Conservation (phyloP, 129 eudicot species). For the Saposhnikovia divaricata region DNA sequence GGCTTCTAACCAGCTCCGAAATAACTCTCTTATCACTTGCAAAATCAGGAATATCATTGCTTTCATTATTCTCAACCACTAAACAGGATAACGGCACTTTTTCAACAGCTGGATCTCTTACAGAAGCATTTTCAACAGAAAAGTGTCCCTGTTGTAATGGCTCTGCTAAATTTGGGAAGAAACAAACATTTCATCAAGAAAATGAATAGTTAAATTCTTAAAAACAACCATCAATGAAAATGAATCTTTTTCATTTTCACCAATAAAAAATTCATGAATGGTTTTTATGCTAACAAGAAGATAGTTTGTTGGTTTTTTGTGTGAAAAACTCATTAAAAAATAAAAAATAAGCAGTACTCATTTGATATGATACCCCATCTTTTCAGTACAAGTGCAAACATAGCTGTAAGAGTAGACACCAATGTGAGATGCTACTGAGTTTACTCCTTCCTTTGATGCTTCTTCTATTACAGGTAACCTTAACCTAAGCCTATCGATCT, state of each 20-base stretch:
- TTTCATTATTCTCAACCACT: conserved; percentile 12
- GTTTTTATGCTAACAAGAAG: no score
- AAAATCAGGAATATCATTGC: conserved; percentile 20
- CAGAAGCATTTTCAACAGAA: conserved; percentile 17
- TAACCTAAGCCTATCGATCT: background rate
- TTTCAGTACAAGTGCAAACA: no score
- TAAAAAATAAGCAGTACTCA: no score
- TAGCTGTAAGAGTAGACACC: no score
- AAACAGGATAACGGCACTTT: conserved; percentile 13
- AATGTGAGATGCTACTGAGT: no score
- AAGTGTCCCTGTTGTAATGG: conserved; percentile 18
- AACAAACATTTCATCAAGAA: background rate
- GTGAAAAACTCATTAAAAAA: no score
- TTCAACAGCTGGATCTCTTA: conserved; percentile 16
- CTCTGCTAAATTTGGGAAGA: conserved; percentile 27
- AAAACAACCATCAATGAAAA: background rate
- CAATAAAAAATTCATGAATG: no score
- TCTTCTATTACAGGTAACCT: background rate
- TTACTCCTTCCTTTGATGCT: background rate
- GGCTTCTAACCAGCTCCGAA: conserved; percentile 16
- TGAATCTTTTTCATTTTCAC: background rate
- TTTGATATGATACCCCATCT: no score
- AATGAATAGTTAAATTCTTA: background rate
- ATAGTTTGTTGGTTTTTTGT: no score
- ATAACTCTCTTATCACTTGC: conserved; percentile 1